Percentiles rank a stretch among this genome's conserved stretches.
phyloP scores from a whole-genome alignment of 2,329 filamentous ascomycete species.

The Scolecobasidium constrictum region DNA sequence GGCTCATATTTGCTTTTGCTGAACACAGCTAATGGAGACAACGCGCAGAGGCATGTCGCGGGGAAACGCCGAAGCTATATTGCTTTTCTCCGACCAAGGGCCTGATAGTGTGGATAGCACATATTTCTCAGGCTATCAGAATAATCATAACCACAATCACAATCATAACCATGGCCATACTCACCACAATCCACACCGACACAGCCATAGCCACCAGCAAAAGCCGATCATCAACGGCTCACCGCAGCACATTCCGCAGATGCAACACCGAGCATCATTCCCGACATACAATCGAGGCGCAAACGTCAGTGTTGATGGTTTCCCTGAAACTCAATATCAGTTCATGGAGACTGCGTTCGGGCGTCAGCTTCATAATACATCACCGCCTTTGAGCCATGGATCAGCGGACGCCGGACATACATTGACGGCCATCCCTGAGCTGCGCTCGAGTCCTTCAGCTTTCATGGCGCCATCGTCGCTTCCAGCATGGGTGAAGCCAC shows the following conservation, averaged over 20 bases:
- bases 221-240: background rate
- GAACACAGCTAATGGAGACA: background rate
- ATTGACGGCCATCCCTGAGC: background rate
- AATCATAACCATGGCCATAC: background rate
- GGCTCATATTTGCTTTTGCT: background rate
- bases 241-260: background rate
- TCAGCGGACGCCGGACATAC: background rate
- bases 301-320: background rate
- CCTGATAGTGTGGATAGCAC: background rate
- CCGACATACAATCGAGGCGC: background rate
- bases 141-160: conserved; percentile 1
- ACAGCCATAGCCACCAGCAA: background rate
- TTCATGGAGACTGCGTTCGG: background rate
- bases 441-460: background rate
- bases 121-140: background rate
- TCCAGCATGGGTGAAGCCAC: conserved; percentile 2
- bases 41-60: background rate
- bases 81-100: background rate
- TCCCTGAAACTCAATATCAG: background rate
- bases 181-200: background rate
- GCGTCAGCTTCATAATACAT: background rate
- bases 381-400: background rate
- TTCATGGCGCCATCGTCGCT: background rate
- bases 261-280: background rate
- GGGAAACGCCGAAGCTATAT: background rate